phyloP scores from a whole-genome alignment of 129 eudicot genomes.

The Rutidosis leptorrhynchoides region DNA sequence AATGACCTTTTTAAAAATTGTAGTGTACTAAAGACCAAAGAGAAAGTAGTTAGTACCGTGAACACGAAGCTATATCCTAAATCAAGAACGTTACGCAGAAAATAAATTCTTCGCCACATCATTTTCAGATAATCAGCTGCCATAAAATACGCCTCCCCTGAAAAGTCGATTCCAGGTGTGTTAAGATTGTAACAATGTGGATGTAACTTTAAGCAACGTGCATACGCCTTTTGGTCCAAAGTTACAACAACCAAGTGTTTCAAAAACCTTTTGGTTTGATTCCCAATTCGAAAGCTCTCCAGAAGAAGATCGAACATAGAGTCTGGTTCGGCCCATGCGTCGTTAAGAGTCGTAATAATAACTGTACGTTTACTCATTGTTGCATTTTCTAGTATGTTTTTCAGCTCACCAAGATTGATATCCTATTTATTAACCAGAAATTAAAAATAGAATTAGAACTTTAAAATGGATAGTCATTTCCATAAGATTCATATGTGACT shows the following conservation, averaged over 20 bases:
- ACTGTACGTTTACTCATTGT: constrained; percentile 19
- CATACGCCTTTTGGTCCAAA: constrained; percentile 29
- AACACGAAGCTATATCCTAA: constrained; percentile 30
- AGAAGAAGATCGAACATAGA: constrained; percentile 27
- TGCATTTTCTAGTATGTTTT: constrained; percentile 22
- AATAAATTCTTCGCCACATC: constrained; percentile 28
- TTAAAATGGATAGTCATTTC: neutral
- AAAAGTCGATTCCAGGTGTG: constrained; percentile 17
- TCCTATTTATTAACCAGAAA: constrained; percentile 13
- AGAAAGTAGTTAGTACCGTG: constrained; percentile 15
- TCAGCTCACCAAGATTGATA: constrained; percentile 8
- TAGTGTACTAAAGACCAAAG: neutral
- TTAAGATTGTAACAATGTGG: constrained; percentile 29
- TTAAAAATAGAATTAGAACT: neutral
- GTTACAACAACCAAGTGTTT: constrained; percentile 26
- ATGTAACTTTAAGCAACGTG: constrained; percentile 21
- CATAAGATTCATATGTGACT: neutral
- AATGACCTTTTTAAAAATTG: neutral
- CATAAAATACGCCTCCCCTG: constrained; percentile 26
- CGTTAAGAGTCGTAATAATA: constrained; percentile 15
- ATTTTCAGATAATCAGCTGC: constrained; percentile 21
- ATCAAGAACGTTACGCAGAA: constrained; percentile 12
- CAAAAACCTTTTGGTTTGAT: constrained; percentile 18
- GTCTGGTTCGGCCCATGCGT: constrained; percentile 26
- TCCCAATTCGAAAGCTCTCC: constrained; percentile 25